phyloP scores from a whole-genome alignment of 1,139 yeast species.

The Debaryomyces psychrophilus region DNA sequence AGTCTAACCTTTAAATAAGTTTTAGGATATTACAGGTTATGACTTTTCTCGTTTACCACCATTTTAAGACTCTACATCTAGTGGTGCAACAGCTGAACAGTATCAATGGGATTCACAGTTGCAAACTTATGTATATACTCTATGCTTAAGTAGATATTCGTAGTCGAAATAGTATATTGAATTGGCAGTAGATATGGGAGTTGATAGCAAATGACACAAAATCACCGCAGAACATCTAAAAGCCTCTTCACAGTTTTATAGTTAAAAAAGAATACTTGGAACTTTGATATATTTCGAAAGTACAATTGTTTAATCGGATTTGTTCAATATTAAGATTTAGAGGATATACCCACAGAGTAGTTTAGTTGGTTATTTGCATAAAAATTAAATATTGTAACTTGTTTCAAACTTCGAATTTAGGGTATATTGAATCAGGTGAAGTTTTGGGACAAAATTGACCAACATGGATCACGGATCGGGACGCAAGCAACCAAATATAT shows the following conservation, averaged over 20 bases:
- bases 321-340: too few relatives aligned
- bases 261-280: not conserved
- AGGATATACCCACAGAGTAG: not conserved
- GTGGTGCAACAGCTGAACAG: too few relatives aligned
- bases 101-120: too few relatives aligned
- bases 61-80: not conserved
- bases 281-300: not conserved
- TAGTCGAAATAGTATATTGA: not conserved
- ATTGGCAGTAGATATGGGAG: not conserved
- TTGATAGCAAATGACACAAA: not conserved
- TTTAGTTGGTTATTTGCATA: not conserved
- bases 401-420: too few relatives aligned
- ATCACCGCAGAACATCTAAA: not conserved
- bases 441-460: constrained; percentile 1
- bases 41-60: not conserved
- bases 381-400: not conserved
- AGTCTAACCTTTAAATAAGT: not conserved
- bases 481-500: not conserved
- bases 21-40: not conserved
- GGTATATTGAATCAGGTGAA: not conserved
- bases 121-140: not conserved
- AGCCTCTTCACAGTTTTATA: not conserved
- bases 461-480: constrained; percentile 2
- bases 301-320: not conserved
- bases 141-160: not conserved